A percentile compares a stretch with the other conserved stretches of the same genome.
Conservation (phyloP, 441 rosid species). For the Bruguiera hainesii region DNA sequence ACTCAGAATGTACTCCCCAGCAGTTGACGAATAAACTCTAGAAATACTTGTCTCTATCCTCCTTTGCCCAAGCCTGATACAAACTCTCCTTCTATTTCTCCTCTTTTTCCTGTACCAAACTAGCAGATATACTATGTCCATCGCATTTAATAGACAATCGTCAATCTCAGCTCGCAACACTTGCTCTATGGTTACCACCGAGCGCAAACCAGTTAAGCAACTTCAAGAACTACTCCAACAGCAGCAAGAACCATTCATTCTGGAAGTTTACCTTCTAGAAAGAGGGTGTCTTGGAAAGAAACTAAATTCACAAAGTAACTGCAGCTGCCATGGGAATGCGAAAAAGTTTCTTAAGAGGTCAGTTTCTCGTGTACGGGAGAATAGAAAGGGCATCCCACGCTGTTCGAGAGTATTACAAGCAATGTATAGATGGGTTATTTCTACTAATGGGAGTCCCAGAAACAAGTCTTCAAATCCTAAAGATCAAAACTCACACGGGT, state of each 20-base stretch:
- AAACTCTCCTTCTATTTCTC: slow-evolving; percentile 9
- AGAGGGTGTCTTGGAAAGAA: slow-evolving; percentile 27
- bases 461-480: slow-evolving; percentile 16
- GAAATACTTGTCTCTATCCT: slow-evolving; percentile 7
- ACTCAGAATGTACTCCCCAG: neutral
- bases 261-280: slow-evolving; percentile 39
- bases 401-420: slow-evolving; percentile 29
- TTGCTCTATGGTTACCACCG: slow-evolving; percentile 26
- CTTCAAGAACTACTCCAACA: slow-evolving; percentile 54
- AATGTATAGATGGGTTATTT: slow-evolving; percentile 24
- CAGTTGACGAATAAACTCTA: slow-evolving; percentile 12
- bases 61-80: slow-evolving; percentile 15
- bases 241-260: slow-evolving; percentile 56
- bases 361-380: slow-evolving; percentile 12
- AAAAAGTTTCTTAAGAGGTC: slow-evolving; percentile 20
- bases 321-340: slow-evolving; percentile 28
- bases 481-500: slow-evolving; percentile 14
- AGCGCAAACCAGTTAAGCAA: slow-evolving; percentile 24
- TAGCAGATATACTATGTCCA: slow-evolving; percentile 34
- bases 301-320: slow-evolving; percentile 8
- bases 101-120: slow-evolving; percentile 22
- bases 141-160: slow-evolving; percentile 20
- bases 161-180: neutral
- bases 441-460: slow-evolving; percentile 20
- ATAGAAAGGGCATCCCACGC: slow-evolving; percentile 23